These are phyloP conservation scores for Aspergillus fructus DNA, from an alignment of 2,329 filamentous ascomycete species.

Conservation along the genomic window DNA sequence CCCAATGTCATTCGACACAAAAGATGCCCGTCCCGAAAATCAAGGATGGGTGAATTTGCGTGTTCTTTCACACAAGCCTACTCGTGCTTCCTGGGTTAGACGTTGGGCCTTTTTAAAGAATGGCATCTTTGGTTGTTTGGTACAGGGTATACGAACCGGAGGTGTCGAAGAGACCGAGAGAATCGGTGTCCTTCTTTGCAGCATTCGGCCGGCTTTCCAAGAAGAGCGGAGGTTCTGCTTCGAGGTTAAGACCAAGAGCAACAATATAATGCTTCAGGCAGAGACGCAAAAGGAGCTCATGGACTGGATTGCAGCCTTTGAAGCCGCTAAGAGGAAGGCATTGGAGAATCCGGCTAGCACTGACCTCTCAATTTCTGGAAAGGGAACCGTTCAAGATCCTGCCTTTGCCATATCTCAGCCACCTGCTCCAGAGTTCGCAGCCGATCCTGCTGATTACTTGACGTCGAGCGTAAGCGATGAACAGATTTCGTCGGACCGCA, in stretches of 20 bases:
- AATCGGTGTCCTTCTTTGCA: conserved; percentile 91
- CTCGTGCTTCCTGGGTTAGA: conserved; percentile 82
- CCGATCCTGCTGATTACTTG: conserved; percentile 70
- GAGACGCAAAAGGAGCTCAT: conserved; percentile 91
- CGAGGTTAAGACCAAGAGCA: conserved; percentile 96
- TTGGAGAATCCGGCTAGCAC: conserved; percentile 69
- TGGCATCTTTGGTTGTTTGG: conserved; percentile 92
- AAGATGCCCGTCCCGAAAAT: conserved; percentile 65
- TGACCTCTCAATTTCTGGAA: conserved; percentile 44
- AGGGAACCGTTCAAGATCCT: conserved; percentile 55
- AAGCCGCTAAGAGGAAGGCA: conserved; percentile 88
- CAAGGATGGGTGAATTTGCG: conserved; percentile 92
- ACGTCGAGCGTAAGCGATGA: conserved; percentile 57
- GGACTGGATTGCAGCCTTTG: conserved; percentile 91
- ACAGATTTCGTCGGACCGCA: conserved; percentile 56
- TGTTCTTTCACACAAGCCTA: conserved; percentile 80
- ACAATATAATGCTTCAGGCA: conserved; percentile 82
- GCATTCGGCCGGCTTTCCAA: conserved; percentile 82
- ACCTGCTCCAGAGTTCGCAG: conserved; percentile 84
- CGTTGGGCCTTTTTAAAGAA: conserved; percentile 96
- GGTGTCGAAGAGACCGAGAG: conserved; percentile 95
- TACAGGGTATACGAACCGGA: conserved; percentile 73
- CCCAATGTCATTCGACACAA: conserved; percentile 62
- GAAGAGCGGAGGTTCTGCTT: conserved; percentile 97
- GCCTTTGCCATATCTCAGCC: conserved; percentile 93